Evolutionary conservation across 2,329 filamentous ascomycete species (phyloP).

Genomic region (Chrysosporium keratinophilum): DNA sequence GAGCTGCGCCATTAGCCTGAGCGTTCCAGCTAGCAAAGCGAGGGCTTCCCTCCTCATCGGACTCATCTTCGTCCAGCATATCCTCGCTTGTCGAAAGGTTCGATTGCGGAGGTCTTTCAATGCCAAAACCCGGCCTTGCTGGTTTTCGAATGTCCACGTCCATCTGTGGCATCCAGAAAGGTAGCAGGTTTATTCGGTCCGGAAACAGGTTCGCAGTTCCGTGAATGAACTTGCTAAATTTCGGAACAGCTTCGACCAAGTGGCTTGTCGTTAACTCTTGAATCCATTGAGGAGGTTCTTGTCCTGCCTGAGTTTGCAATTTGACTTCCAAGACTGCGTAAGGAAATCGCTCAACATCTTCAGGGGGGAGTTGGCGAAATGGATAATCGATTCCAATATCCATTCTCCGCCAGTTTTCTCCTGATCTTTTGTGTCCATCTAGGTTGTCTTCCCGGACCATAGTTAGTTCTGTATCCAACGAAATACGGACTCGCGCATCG

Average conservation of each 20-base stretch:
- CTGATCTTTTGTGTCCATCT: constrained; percentile 63
- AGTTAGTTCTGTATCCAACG: constrained; percentile 87
- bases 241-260: constrained; percentile 94
- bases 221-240: constrained; percentile 99
- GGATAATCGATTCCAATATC: constrained; percentile 96
- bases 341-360: constrained; percentile 82
- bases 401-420: constrained; percentile 90
- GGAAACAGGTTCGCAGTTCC: constrained; percentile 83
- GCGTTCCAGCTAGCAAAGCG: constrained; percentile 21
- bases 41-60: constrained; percentile 50
- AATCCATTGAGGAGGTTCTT: constrained; percentile 94
- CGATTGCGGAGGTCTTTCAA: constrained; percentile 66
- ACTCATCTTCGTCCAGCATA: constrained; percentile 60
- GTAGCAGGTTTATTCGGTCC: constrained; percentile 73
- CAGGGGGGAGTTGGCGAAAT: constrained; percentile 74
- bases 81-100: constrained; percentile 69
- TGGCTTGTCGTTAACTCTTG: constrained; percentile 86
- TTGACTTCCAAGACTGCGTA: constrained; percentile 97
- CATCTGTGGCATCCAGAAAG: constrained; percentile 99
- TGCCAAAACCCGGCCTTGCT: constrained; percentile 76
- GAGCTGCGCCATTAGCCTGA: constrained; percentile 37
- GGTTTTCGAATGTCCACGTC: constrained; percentile 94
- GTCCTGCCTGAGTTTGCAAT: constrained; percentile 87
- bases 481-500: constrained; percentile 91
- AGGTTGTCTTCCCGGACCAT: constrained; percentile 95